Evolutionary conservation across 73 alveolate genomes (phyloP), one percentile per base, ranked within the genome.

Genomic region (Paramecium bursaria): DNA sequence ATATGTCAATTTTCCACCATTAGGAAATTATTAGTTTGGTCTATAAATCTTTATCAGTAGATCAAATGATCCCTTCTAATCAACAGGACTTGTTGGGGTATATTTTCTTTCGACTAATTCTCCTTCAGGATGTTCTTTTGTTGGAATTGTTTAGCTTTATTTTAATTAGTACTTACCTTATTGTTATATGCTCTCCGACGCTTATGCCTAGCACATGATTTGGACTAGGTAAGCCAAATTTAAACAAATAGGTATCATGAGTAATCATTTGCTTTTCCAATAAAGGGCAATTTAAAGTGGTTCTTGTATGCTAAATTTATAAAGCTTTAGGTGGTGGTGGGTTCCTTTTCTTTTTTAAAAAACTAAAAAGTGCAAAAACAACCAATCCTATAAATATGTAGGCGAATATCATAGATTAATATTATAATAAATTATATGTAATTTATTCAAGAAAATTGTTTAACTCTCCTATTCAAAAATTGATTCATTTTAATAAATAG

Each of bases 191-290:
- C 23, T 73, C 26, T 33, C 86, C 86, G 44, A 73, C 86, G 3
- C 50, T 51, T 17, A 51, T 67, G 21, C 88, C 88, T 7, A 77
- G 29, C 2, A 27, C 42, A 10, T 77, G 75, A 31, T 35, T 67
- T 54, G 30, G 50, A 33, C 47, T 26, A 27, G 88, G 89, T 46
- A 75, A 55, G 39, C 50, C 74, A 75, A 75, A 75, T 44, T 50
- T 73, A 39, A 79, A 79, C 42, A 39, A 39, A 46, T 50, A 79
- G 15, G 89, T 79, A 73, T 79, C 89, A 54, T 79, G 89, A 44
- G 67, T 53, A 39, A 79, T 44, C 33, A 35, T 79, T 15, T 52
- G 42, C 54, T 73, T 79, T 46, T 77, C 88, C 13, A 52, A 52
- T 23, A 77, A 54, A 15, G 31, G 19, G 46, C 80, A 61, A 35